These are phyloP conservation scores for Hysterium pulicare DNA, from an alignment of 2,329 filamentous ascomycete genomes.

Conservation along the genomic window DNA sequence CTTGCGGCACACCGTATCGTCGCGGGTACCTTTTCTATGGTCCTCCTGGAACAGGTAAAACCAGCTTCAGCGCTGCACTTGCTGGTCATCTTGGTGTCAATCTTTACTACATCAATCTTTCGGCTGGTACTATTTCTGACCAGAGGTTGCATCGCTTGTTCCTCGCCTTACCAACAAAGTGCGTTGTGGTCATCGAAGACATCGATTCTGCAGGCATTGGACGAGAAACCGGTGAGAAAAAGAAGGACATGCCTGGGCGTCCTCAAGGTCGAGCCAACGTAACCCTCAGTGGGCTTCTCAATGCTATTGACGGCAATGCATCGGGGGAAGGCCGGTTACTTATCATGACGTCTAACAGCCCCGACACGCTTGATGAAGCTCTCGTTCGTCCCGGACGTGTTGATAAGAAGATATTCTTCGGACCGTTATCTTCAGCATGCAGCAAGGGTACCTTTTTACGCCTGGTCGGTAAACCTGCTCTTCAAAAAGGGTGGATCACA, in stretches of 20 bases:
- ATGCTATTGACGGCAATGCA: slow-evolving; percentile 20
- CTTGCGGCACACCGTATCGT: slow-evolving; percentile 20
- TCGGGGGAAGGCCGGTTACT: slow-evolving; percentile 19
- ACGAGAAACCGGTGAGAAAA: slow-evolving; percentile 15
- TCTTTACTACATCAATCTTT: slow-evolving; percentile 38
- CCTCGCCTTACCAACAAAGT: slow-evolving; percentile 31
- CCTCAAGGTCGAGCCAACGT: slow-evolving; percentile 1
- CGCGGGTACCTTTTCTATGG: slow-evolving; percentile 29
- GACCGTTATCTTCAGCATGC: slow-evolving; percentile 17
- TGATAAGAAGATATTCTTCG: slow-evolving; percentile 12
- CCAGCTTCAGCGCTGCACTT: slow-evolving; percentile 37
- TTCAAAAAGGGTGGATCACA: slow-evolving; percentile 16
- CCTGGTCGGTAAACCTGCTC: slow-evolving; percentile 23
- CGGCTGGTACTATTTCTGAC: slow-evolving; percentile 25
- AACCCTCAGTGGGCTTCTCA: slow-evolving; percentile 19
- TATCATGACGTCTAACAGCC: slow-evolving; percentile 23
- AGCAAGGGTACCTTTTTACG: slow-evolving; percentile 28
- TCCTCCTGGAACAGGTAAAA: slow-evolving; percentile 35
- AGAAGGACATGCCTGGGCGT: background rate
- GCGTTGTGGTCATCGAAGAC: slow-evolving; percentile 42
- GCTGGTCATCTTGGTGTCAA: slow-evolving; percentile 36
- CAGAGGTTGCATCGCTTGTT: slow-evolving; percentile 30
- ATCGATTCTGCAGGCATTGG: slow-evolving; percentile 35
- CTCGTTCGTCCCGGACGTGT: slow-evolving; percentile 20
- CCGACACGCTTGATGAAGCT: slow-evolving; percentile 16